These are phyloP conservation scores for Entophlyctis luteolus DNA, from an alignment of 192 early-diverging fungal species.

Conservation along the genomic window DNA sequence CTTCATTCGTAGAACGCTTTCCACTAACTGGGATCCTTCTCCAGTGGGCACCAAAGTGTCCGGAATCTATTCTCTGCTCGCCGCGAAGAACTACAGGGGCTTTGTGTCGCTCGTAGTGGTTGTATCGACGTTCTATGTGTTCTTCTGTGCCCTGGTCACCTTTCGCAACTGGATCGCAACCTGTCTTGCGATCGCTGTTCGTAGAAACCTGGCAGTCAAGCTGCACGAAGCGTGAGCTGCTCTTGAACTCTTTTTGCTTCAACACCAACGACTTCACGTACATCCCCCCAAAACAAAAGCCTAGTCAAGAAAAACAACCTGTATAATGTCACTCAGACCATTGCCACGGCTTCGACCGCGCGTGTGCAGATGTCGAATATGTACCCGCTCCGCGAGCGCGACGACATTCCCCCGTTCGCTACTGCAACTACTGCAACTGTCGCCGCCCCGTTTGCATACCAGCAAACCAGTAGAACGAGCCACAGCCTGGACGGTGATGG, in stretches of 20 bases:
- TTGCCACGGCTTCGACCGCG: neutral
- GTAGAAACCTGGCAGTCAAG: slow-evolving; percentile 56
- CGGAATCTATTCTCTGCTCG: slow-evolving; percentile 70
- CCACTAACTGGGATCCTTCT: neutral
- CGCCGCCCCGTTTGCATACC: too few relatives aligned
- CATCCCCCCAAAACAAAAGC: slow-evolving; percentile 32
- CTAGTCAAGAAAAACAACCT: slow-evolving; percentile 67
- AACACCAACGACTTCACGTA: slow-evolving; percentile 55
- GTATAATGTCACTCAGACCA: slow-evolving; percentile 33
- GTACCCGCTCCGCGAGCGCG: neutral
- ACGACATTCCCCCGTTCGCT: neutral
- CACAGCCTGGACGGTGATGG: too few relatives aligned
- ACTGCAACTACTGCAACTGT: neutral
- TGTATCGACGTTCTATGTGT: slow-evolving; percentile 22
- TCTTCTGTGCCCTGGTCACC: slow-evolving; percentile 31
- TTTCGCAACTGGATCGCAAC: slow-evolving; percentile 57
- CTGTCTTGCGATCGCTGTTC: slow-evolving; percentile 60
- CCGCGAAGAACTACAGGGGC: slow-evolving; percentile 54
- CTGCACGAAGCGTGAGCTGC: slow-evolving; percentile 61
- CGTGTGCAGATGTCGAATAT: neutral
- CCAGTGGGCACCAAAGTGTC: slow-evolving; percentile 61
- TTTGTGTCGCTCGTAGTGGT: slow-evolving; percentile 51
- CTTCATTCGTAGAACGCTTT: neutral
- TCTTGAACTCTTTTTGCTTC: slow-evolving; percentile 31
- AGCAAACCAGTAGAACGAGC: too few relatives aligned